Evolutionary conservation across 495 filamentous ascomycete species (phyloP), one percentile per base, ranked within the genome.

Genomic region (Talaromyces nanjingensis): DNA sequence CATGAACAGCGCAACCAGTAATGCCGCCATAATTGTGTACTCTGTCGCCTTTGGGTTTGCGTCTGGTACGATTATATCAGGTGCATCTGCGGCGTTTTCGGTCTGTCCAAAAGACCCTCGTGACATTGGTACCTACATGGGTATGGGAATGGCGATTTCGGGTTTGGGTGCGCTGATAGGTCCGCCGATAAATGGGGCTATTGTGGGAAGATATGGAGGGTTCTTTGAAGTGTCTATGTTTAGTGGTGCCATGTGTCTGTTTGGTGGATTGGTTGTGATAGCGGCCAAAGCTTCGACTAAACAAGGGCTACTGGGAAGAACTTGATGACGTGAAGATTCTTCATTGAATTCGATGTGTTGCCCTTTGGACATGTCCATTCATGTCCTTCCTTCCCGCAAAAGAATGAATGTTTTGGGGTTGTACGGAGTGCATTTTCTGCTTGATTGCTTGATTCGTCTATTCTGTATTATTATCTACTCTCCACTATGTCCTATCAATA

Each of bases 61-160:
- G 4, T 74, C 71, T 2, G 76, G 76, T 20, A 71, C 76, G 1
- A 77, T 84, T 65, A 77, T 82, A 56, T 82, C 80, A 3, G 77
- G 74, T 0, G 75, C 66, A 6, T 71, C 75, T 0, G 78, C 75
- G 0, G 74, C 77, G 0, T 67, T 86, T n/a, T 70, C 78, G 0
- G 63, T 73, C 39, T 77, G 74, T 59, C 66, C 78, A 6, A 69
- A 69, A 27, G 70, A 81, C 6, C 76, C 77, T 1, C 70, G 71
- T 62, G 68, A 84, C 37, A 71, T 83, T 18, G 82, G 83, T 1
- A 84, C 82, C 0, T 85, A 85, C 65, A 78, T 83, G 62, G 82
- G 83, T 18, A 82, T 82, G 80, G 82, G 78, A 2, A 74, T 85
- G 69, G 72, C 72, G 0, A 12, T 83, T 14, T 69, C 68, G 3